Evolutionary conservation across 768 basidiomycete genomes (phyloP).

Genomic region (Gloeostereum incarnatum): DNA sequence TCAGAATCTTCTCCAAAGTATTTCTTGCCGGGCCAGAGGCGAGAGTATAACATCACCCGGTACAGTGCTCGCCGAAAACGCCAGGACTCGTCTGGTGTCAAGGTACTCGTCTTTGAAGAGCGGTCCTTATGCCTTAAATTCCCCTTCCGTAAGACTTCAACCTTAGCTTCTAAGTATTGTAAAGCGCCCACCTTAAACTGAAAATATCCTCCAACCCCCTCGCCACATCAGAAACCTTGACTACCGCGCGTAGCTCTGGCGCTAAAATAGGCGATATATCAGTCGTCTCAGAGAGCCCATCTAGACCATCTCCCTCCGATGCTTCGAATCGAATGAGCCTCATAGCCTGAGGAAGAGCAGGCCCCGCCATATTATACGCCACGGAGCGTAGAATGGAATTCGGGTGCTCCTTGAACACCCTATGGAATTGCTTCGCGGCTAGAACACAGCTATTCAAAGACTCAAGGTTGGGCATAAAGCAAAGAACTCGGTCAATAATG

Average conservation of each 20-base stretch:
- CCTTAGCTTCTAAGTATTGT: too few relatives aligned
- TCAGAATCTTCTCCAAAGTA: background rate
- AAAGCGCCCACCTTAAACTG: conserved; percentile 31
- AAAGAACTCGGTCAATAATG: conserved; percentile 19
- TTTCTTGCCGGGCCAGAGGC: background rate
- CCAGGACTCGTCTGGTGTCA: conserved; percentile 20
- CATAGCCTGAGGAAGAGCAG: conserved; percentile 21
- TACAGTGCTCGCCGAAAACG: conserved; percentile 8
- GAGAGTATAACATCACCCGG: conserved; percentile 7
- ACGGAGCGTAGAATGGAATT: conserved; percentile 20
- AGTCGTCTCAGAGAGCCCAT: conserved; percentile 2
- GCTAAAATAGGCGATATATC: conserved; percentile 11
- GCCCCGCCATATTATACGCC: conserved; percentile 18
- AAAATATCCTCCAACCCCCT: conserved; percentile 25
- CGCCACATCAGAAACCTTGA: conserved; percentile 15
- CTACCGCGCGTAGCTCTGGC: conserved; percentile 15
- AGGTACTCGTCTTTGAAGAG: conserved; percentile 16
- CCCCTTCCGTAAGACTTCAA: too few relatives aligned
- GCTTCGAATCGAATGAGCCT: conserved; percentile 12
- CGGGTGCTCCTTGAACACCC: conserved; percentile 17
- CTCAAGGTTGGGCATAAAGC: conserved; percentile 16
- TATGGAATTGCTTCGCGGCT: conserved; percentile 19
- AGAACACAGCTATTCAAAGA: conserved; percentile 15
- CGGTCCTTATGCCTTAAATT: conserved; percentile 28
- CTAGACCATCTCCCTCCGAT: conserved; percentile 2